Evolutionary conservation across 495 filamentous ascomycete genomes (phyloP).

Genomic region (Lichenothelia convexa): DNA sequence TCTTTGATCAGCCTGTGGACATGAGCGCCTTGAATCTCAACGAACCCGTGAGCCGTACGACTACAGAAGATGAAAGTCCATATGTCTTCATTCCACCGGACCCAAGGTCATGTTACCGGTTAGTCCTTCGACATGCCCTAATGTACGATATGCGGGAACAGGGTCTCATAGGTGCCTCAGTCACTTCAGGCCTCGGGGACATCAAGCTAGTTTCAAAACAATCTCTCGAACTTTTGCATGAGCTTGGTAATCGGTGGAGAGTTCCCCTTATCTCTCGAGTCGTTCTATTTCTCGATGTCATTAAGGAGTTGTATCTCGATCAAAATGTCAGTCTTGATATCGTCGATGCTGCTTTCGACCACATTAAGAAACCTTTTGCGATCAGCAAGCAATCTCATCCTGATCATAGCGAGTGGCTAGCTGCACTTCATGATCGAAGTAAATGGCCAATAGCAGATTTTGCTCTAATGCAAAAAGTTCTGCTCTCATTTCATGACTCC

Average conservation of each 20-base stretch:
- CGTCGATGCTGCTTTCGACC: slow-evolving; percentile 64
- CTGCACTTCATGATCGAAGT: slow-evolving; percentile 34
- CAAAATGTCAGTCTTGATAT: slow-evolving; percentile 66
- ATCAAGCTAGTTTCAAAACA: slow-evolving; percentile 60
- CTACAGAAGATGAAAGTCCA: slow-evolving; percentile 31
- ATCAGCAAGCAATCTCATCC: slow-evolving; percentile 35
- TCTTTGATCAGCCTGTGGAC: slow-evolving; percentile 61
- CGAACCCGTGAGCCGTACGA: slow-evolving; percentile 28
- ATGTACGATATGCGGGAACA: slow-evolving; percentile 42
- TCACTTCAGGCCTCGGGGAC: no score
- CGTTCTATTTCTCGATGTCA: slow-evolving; percentile 69
- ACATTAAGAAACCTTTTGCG: slow-evolving; percentile 49
- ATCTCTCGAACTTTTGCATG: slow-evolving; percentile 65
- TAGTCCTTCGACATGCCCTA: slow-evolving; percentile 56
- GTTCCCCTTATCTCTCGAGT: slow-evolving; percentile 68
- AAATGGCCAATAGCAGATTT: slow-evolving; percentile 74
- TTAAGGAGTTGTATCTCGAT: slow-evolving; percentile 67
- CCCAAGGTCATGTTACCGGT: slow-evolving; percentile 60
- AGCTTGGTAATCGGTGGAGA: slow-evolving; percentile 77
- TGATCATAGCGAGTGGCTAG: slow-evolving; percentile 21
- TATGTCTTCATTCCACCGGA: slow-evolving; percentile 86
- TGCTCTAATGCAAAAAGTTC: slow-evolving; percentile 51
- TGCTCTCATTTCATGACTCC: slow-evolving; percentile 60
- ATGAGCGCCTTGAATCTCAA: slow-evolving; percentile 51
- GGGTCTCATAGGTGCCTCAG: slow-evolving; percentile 34